A percentile compares a stretch with the other conserved stretches of the same genome.
These are phyloP conservation scores for Penicillium verhagenii DNA, from an alignment of 495 filamentous ascomycete genomes.

Conservation along the genomic window DNA sequence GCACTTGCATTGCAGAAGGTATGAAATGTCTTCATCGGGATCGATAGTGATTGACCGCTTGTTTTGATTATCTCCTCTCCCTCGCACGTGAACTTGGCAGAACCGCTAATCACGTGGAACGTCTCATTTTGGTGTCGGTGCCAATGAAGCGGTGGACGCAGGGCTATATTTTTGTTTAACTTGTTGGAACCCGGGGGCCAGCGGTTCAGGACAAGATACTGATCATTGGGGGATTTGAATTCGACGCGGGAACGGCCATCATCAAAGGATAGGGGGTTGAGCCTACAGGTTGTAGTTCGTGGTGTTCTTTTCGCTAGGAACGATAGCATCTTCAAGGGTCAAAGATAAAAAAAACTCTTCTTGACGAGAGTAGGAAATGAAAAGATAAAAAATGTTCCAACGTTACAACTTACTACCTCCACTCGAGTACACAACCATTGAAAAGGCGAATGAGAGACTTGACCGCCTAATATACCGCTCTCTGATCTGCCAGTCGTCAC, in stretches of 20 bases:
- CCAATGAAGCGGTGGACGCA: slow-evolving; percentile 15
- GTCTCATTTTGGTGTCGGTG: slow-evolving; percentile 11
- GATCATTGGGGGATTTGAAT: slow-evolving; percentile 12
- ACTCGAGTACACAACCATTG: too few relatives aligned
- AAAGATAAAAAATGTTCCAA: too few relatives aligned
- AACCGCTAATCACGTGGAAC: slow-evolving; percentile 12
- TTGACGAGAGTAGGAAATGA: too few relatives aligned
- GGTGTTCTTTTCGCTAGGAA: slow-evolving; percentile 9
- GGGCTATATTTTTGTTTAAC: slow-evolving; percentile 7
- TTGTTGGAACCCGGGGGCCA: slow-evolving; percentile 13
- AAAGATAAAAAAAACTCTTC: too few relatives aligned
- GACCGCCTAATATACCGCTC: too few relatives aligned
- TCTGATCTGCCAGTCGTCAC: too few relatives aligned
- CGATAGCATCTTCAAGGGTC: slow-evolving; percentile 11
- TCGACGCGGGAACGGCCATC: slow-evolving; percentile 10
- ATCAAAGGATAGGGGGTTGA: slow-evolving; percentile 11
- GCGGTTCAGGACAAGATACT: slow-evolving; percentile 15
- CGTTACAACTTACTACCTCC: too few relatives aligned
- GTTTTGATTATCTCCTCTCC: slow-evolving; percentile 5
- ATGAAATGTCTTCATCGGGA: slow-evolving; percentile 8
- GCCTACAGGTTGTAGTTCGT: slow-evolving; percentile 4
- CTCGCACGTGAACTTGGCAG: slow-evolving; percentile 5
- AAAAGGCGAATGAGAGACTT: too few relatives aligned
- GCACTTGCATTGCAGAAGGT: slow-evolving; percentile 14
- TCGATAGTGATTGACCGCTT: slow-evolving; percentile 4